Evolutionary conservation across 345 rosid genomes (phyloP).

Genomic region (Gossypioides kirkii): DNA sequence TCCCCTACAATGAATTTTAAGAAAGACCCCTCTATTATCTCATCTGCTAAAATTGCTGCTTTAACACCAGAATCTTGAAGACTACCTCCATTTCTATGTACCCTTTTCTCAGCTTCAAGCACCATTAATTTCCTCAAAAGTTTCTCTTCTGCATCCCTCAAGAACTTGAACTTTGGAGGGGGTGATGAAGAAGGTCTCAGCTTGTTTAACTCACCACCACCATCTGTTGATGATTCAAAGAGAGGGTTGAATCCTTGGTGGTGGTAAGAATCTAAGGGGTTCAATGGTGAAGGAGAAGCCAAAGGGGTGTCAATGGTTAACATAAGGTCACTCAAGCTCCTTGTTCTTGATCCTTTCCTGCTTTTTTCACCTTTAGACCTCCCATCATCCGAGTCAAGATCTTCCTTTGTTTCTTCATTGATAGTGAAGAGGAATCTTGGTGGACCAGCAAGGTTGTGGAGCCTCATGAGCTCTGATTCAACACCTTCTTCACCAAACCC

Average conservation of each 20-base stretch:
- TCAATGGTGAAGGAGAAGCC: slow-evolving; percentile 61
- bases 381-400: slow-evolving; percentile 89
- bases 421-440: slow-evolving; percentile 94
- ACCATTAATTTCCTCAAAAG: slow-evolving; percentile 50
- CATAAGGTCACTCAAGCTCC: slow-evolving; percentile 69
- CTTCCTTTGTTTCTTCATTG: slow-evolving; percentile 90
- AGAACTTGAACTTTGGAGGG: slow-evolving; percentile 91
- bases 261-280: slow-evolving; percentile 38
- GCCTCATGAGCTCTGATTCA: slow-evolving; percentile 87
- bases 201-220: slow-evolving; percentile 46
- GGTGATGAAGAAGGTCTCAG: slow-evolving; percentile 58
- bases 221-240: slow-evolving; percentile 63
- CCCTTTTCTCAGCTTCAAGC: slow-evolving; percentile 49
- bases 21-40: slow-evolving; percentile 42
- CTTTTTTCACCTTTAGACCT: slow-evolving; percentile 50
- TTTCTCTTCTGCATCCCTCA: slow-evolving; percentile 94
- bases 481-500: slow-evolving; percentile 43
- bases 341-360: slow-evolving; percentile 59
- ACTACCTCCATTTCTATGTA: slow-evolving; percentile 17
- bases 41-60: slow-evolving; percentile 13
- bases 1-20: slow-evolving; percentile 47
- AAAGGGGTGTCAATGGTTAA: slow-evolving; percentile 46
- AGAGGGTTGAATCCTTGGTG: slow-evolving; percentile 76
- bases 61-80: slow-evolving; percentile 26
- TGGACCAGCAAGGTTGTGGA: slow-evolving; percentile 74